Evolutionary conservation across 192 early-diverging fungal genomes (phyloP), one percentile per base, ranked within the genome.

Genomic region (Mortierella claussenii): DNA sequence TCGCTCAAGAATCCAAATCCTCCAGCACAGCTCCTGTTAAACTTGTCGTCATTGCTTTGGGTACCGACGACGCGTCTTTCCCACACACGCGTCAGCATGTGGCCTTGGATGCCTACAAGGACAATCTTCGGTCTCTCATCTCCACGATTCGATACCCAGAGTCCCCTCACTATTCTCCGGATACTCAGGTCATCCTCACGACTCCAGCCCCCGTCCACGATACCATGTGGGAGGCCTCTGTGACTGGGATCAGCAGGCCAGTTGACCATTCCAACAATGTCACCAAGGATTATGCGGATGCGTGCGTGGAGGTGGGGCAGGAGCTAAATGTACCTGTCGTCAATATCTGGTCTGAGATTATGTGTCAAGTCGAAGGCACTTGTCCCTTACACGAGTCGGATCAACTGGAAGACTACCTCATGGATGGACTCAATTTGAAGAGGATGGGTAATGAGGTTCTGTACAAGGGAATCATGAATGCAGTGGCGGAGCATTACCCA

Each of bases 61-160:
- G 95, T 31, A 88, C 95, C 0, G 94, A 96, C 69, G 95, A 97
- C 74, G 89, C 92, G 0, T 81, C 83, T 0, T 55, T 87, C 33
- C 81, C 80, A 2, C 61, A 65, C 7, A 79, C 79, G 4, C 49
- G 62, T 15, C 89, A 91, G 52, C 87, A 89, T 58, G 87, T 94
- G 2, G 69, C 92, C 1, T 23, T 94, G 15, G 65, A 68, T 1
- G 42, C 76, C 4, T 96, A 88, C 74, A 71, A 78, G 17, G 51
- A 74, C 9, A 93, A 96, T 57, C 46, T 95, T 20, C 65, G 69
- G 26, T 65, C 74, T 18, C 69, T 96, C 49, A 68, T 94, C 20
- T 42, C 67, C 1, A 57, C 84, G 12, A 62, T 94, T 20, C 83
- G 82, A n/a, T 66, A 75, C 36, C 81, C 87, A 0, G 66, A 81